Conservation (phyloP, 2,329 filamentous ascomycete species). For the Talaromyces sp. region DNA sequence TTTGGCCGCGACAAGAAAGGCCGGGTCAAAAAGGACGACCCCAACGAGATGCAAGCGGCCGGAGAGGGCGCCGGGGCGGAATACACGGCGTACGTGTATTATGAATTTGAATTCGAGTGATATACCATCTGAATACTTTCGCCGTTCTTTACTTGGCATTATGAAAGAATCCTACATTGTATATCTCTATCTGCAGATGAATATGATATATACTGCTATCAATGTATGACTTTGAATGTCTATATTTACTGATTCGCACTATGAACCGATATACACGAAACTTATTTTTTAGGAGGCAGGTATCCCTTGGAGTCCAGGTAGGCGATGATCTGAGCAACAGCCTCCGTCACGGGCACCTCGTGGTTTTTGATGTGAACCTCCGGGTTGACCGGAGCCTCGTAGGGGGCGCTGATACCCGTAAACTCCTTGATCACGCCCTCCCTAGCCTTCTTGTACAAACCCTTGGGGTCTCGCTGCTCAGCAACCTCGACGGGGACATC, state of each 20-base stretch:
- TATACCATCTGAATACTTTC: neutral
- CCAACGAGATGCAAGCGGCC: constrained; percentile 77
- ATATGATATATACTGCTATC: neutral
- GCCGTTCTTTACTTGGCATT: too few relatives aligned
- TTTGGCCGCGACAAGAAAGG: constrained; percentile 93
- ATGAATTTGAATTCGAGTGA: constrained; percentile 75
- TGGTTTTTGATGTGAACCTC: constrained; percentile 85
- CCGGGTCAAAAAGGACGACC: constrained; percentile 83
- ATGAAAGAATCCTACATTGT: neutral
- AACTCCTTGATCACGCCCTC: constrained; percentile 95
- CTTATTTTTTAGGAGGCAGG: constrained; percentile 34
- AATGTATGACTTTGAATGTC: neutral
- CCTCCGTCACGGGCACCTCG: constrained; percentile 79
- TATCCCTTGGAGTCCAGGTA: constrained; percentile 69
- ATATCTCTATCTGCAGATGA: neutral
- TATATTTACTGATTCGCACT: neutral
- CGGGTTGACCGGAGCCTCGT: constrained; percentile 78
- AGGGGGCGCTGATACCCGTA: constrained; percentile 90
- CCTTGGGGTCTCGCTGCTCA: constrained; percentile 94
- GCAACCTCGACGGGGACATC: constrained; percentile 88
- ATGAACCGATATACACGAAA: neutral
- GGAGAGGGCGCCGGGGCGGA: constrained; percentile 65
- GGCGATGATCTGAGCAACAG: constrained; percentile 73
- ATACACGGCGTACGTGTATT: constrained; percentile 96
- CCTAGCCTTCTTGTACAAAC: constrained; percentile 93